phyloP scores from a whole-genome alignment of 2,329 filamentous ascomycete species.

The Paracoccidioides brasiliensis region DNA sequence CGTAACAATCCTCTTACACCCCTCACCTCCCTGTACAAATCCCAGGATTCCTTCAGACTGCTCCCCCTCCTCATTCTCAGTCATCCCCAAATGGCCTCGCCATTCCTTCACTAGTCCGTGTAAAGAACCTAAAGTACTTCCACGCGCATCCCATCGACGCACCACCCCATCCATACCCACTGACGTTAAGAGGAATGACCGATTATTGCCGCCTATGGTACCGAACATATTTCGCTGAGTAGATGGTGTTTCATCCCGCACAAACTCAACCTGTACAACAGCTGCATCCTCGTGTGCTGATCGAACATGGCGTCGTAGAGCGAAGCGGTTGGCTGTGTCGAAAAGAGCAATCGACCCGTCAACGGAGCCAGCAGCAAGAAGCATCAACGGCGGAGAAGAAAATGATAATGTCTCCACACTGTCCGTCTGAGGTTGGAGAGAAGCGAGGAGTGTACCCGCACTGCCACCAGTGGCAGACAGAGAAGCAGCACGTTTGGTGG shows the following conservation, averaged over 20 bases:
- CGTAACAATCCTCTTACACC: conserved; percentile 63
- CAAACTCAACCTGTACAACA: conserved; percentile 87
- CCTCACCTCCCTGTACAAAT: conserved; percentile 66
- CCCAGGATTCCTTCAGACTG: conserved; percentile 75
- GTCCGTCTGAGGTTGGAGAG: conserved; percentile 64
- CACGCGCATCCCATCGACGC: conserved; percentile 69
- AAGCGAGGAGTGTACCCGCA: conserved; percentile 63
- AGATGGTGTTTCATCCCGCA: conserved; percentile 36
- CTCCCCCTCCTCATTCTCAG: conserved; percentile 48
- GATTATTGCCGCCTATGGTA: conserved; percentile 22
- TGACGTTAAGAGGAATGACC: conserved; percentile 63
- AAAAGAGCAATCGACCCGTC: conserved; percentile 67
- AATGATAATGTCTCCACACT: conserved; percentile 65
- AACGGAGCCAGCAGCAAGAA: conserved; percentile 51
- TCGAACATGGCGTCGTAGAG: conserved; percentile 67
- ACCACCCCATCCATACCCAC: conserved; percentile 89
- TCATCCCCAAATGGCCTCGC: conserved; percentile 56
- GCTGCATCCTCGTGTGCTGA: conserved; percentile 78
- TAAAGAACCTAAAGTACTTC: conserved; percentile 51
- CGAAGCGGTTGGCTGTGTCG: conserved; percentile 74
- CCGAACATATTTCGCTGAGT: conserved; percentile 16
- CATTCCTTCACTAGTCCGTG: conserved; percentile 72
- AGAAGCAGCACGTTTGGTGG: conserved; percentile 23
- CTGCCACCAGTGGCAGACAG: conserved; percentile 42
- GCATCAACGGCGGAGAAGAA: conserved; percentile 45